Evolutionary conservation across 1,139 yeast genomes (phyloP).

Genomic region (Hemisphaericaspora xylofermentans): DNA sequence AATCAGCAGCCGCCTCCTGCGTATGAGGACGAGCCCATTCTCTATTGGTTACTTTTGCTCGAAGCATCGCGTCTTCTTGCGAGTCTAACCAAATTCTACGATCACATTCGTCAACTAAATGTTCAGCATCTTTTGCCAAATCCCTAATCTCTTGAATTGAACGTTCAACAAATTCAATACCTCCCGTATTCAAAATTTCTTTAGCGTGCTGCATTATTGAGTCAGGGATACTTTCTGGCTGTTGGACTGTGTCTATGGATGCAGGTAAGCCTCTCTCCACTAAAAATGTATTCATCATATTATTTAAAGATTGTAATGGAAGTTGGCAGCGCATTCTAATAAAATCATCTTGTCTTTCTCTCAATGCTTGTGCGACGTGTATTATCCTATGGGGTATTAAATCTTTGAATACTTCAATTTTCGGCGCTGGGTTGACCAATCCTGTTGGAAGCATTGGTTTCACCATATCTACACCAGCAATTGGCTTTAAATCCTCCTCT

Average conservation of each 20-base stretch:
- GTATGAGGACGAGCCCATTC: slow-evolving; percentile 51
- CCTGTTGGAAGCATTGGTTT: slow-evolving; percentile 42
- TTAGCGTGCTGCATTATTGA: slow-evolving; percentile 55
- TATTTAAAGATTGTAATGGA: slow-evolving; percentile 54
- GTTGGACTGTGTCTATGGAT: slow-evolving; percentile 60
- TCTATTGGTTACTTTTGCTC: slow-evolving; percentile 46
- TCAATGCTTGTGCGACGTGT: slow-evolving; percentile 66
- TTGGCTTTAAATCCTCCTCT: slow-evolving; percentile 37
- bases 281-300: slow-evolving; percentile 44
- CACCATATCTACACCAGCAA: slow-evolving; percentile 57
- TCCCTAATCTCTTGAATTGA: slow-evolving; percentile 46
- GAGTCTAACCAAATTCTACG: slow-evolving; percentile 51
- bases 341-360: slow-evolving; percentile 62
- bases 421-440: slow-evolving; percentile 20
- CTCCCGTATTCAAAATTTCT: slow-evolving; percentile 57
- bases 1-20: slow-evolving; percentile 33
- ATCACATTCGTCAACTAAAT: slow-evolving; percentile 43
- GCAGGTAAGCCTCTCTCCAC: slow-evolving; percentile 56
- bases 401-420: slow-evolving; percentile 46
- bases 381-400: slow-evolving; percentile 67
- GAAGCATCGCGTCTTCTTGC: slow-evolving; percentile 54
- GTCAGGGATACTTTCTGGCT: slow-evolving; percentile 63
- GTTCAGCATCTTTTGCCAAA: slow-evolving; percentile 40
- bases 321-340: slow-evolving; percentile 48
- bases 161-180: slow-evolving; percentile 41